A percentile compares a stretch with the other conserved stretches of the same genome.
Conservation (phyloP, 169 alveolate species). For the Cryptosporidium xiaoi region DNA sequence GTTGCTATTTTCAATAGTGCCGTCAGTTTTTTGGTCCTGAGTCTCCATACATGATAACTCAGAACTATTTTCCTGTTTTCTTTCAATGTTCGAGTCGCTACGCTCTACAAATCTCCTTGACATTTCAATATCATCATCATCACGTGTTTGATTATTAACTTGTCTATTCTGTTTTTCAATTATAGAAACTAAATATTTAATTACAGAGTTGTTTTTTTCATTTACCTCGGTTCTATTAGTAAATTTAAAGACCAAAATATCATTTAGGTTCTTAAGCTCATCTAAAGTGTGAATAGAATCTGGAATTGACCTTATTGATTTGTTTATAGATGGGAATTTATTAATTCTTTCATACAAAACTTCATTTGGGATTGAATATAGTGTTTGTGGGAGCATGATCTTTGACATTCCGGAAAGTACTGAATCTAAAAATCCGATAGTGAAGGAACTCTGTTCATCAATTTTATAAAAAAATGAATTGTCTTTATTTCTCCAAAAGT, state of each 20-base stretch:
- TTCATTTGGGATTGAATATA: constrained; percentile 30
- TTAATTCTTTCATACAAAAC: not conserved
- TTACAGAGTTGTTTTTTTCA: constrained; percentile 7
- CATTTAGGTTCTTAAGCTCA: constrained; percentile 8
- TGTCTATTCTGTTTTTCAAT: constrained; percentile 2
- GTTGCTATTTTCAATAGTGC: too few relatives aligned
- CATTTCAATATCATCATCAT: constrained; percentile 37
- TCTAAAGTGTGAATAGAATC: not conserved
- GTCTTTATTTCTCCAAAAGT: constrained; percentile 24
- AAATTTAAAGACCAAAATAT: constrained; percentile 28
- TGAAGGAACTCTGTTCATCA: constrained; percentile 7
- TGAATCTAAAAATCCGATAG: constrained; percentile 28
- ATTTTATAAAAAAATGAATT: not conserved
- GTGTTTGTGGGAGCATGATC: constrained; percentile 59
- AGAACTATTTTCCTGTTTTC: not conserved
- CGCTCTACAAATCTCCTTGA: constrained; percentile 35
- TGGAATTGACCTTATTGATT: not conserved
- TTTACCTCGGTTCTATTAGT: constrained; percentile 14
- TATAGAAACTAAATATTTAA: constrained; percentile 4
- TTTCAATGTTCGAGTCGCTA: not conserved
- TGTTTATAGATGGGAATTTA: not conserved
- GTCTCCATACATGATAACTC: not conserved
- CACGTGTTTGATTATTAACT: not conserved
- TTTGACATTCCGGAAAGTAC: constrained; percentile 37
- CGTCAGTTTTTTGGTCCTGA: not conserved